Conservation (phyloP, 2,329 filamentous ascomycete species). For the Penicillium sclerotiorum region DNA sequence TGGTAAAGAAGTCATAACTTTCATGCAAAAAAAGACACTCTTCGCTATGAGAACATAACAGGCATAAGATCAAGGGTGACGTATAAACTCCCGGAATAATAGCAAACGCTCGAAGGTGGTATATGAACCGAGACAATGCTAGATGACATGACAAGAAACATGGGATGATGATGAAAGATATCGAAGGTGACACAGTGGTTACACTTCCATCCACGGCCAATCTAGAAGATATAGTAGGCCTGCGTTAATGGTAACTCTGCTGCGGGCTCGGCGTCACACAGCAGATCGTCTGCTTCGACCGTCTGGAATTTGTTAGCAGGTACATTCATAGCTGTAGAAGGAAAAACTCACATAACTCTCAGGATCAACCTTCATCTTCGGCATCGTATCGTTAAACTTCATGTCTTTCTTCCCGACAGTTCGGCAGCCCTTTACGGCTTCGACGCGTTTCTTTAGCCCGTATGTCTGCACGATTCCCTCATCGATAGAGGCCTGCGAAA, state of each 20-base stretch:
- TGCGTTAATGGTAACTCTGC: conserved; percentile 74
- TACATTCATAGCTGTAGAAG: no score
- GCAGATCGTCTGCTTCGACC: conserved; percentile 79
- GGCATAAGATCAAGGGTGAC: not conserved
- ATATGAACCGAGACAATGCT: conserved; percentile 18
- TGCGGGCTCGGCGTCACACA: conserved; percentile 74
- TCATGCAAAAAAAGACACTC: conserved; percentile 9
- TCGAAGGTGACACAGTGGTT: not conserved
- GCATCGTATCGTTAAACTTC: conserved; percentile 83
- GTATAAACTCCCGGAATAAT: conserved; percentile 2
- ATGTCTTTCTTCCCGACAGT: conserved; percentile 80
- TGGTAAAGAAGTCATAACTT: conserved; percentile 1
- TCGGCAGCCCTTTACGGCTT: conserved; percentile 76
- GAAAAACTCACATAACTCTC: conserved; percentile 71
- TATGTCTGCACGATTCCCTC: conserved; percentile 71
- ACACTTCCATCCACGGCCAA: not conserved
- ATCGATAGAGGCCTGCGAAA: conserved; percentile 71
- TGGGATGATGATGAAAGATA: not conserved
- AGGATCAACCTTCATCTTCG: conserved; percentile 87
- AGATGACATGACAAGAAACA: conserved; percentile 1
- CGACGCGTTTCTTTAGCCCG: conserved; percentile 74
- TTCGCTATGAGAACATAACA: conserved; percentile 12
- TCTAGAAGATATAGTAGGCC: conserved; percentile 72
- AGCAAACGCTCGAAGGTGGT: conserved; percentile 20
- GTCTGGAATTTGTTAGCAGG: no score